These are phyloP conservation scores for Pseudonitzschia delicatissima DNA, from an alignment of 108 stramenopile species.

Conservation along the genomic window DNA sequence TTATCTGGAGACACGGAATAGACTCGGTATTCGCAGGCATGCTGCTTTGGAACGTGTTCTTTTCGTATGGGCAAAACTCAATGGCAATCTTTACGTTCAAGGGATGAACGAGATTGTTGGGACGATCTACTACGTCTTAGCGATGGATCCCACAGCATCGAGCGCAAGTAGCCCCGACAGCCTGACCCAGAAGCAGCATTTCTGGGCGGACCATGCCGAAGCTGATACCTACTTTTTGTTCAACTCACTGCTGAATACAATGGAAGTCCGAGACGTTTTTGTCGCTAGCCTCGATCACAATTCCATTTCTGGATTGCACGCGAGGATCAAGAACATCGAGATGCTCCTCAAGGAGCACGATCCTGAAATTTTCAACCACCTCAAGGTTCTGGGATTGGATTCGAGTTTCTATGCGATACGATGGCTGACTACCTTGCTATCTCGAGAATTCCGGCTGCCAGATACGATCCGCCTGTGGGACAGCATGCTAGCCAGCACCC, in stretches of 20 bases:
- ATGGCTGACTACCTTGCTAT: slow-evolving; percentile 96
- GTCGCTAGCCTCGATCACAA: slow-evolving; percentile 77
- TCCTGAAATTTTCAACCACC: slow-evolving; percentile 83
- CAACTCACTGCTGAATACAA: slow-evolving; percentile 66
- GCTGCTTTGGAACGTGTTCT: slow-evolving; percentile 88
- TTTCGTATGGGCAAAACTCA: slow-evolving; percentile 94
- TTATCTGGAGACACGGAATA: slow-evolving; percentile 72
- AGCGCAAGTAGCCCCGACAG: slow-evolving; percentile 1
- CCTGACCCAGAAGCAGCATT: neutral
- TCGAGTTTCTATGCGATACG: slow-evolving; percentile 87
- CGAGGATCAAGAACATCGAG: slow-evolving; percentile 80
- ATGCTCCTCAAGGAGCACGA: slow-evolving; percentile 75
- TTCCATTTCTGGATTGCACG: slow-evolving; percentile 83
- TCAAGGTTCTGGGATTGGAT: slow-evolving; percentile 78
- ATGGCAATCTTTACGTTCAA: slow-evolving; percentile 86
- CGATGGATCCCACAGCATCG: slow-evolving; percentile 62
- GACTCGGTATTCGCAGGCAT: slow-evolving; percentile 73
- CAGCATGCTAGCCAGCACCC: slow-evolving; percentile 88
- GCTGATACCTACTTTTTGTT: slow-evolving; percentile 93
- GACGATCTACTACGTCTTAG: slow-evolving; percentile 91
- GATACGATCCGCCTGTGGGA: slow-evolving; percentile 99
- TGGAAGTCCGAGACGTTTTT: slow-evolving; percentile 75
- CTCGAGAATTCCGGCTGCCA: slow-evolving; percentile 90
- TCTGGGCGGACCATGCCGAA: slow-evolving; percentile 83
- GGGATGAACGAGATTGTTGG: slow-evolving; percentile 98